Evolutionary conservation across 352 stramenopile genomes (phyloP), one percentile per base, ranked within the genome.

Genomic region (Globisporangium viniferum): DNA sequence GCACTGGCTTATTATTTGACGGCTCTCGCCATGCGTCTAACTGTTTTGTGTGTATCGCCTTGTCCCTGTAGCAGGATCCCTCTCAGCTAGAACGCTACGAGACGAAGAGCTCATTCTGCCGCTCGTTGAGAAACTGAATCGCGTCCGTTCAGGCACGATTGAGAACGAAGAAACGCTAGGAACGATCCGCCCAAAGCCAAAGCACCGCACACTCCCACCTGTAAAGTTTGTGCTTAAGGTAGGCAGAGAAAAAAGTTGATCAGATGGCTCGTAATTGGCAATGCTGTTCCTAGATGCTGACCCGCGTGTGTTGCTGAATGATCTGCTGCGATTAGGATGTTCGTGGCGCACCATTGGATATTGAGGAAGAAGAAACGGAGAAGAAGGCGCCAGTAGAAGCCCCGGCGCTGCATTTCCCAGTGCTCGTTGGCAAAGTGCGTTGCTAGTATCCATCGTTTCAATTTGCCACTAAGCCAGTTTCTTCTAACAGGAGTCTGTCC

Each of bases 161-260:
- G 81, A 90, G 27, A 73, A 66, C 10, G 80, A 90, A 35, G 84
- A 94, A 53, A 73, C 72, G 1, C 76, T 81, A 33, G 75, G 80
- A 8, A 73, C 77, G 0, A 68, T 80, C 15, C 80, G 83, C 10
- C 60, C 73, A 3, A 92, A 90, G 49, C 72, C 78, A 18, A 87
- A 89, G 33, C 86, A 93, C 66, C 81, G 82, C 18, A 73, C 77
- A 3, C 76, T 80, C 31, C 82, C 84, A 6, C 77, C 85, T 2
- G 77, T 95, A 65, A 93, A 93, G 64, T 95, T 95, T 65, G 79
- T 95, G 49, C 76, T 95, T 56, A 95, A 92, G 76, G 86, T 92
- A 59, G 12, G 60, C 58, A 33, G 12, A 39, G 14, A 24, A 24
- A 24, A 39, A n/a, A 27, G 14, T 57, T 57, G 24, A 24, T 57